These are phyloP conservation scores for Testicularia cyperi DNA, from an alignment of 1,284 basidiomycete species.

Conservation along the genomic window DNA sequence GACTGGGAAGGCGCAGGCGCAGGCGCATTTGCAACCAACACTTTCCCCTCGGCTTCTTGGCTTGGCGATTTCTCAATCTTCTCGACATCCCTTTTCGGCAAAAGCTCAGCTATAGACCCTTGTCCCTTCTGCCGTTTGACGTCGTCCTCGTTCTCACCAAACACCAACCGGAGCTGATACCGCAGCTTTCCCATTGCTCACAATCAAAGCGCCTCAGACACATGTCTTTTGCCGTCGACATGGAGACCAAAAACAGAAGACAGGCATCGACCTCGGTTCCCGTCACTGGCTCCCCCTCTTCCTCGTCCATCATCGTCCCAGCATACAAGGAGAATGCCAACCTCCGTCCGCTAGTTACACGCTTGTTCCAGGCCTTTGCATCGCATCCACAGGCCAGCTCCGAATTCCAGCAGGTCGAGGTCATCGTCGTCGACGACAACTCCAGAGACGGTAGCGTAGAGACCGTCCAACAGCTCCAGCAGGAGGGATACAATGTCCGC, in stretches of 20 bases:
- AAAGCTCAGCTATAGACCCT: too few relatives aligned
- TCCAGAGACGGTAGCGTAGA: conserved; percentile 32
- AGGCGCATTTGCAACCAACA: too few relatives aligned
- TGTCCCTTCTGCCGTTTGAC: too few relatives aligned
- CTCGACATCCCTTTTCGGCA: too few relatives aligned
- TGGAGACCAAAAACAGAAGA: conserved; percentile 26
- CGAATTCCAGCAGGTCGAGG: conserved; percentile 20
- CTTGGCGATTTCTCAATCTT: too few relatives aligned
- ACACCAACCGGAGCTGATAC: too few relatives aligned
- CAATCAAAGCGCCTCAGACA: too few relatives aligned
- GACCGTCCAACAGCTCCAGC: conserved; percentile 14
- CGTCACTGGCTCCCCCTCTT: conserved; percentile 1
- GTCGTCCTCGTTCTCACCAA: too few relatives aligned
- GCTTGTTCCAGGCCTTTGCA: conserved; percentile 57
- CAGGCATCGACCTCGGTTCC: conserved; percentile 2
- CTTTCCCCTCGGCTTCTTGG: too few relatives aligned
- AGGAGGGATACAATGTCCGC: conserved; percentile 62
- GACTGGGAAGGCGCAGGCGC: too few relatives aligned
- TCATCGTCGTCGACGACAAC: conserved; percentile 40
- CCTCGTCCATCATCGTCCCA: conserved; percentile 43
- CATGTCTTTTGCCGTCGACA: conserved; percentile 39
- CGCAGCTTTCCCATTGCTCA: too few relatives aligned
- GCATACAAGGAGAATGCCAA: conserved; percentile 34
- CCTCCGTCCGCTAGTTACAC: conserved; percentile 62
- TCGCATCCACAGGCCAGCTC: conserved; percentile 5